Percentiles rank a stretch among this genome's conserved stretches.
These are phyloP conservation scores for Agastache rugosa DNA, from an alignment of 257 asterid genomes.

Conservation along the genomic window DNA sequence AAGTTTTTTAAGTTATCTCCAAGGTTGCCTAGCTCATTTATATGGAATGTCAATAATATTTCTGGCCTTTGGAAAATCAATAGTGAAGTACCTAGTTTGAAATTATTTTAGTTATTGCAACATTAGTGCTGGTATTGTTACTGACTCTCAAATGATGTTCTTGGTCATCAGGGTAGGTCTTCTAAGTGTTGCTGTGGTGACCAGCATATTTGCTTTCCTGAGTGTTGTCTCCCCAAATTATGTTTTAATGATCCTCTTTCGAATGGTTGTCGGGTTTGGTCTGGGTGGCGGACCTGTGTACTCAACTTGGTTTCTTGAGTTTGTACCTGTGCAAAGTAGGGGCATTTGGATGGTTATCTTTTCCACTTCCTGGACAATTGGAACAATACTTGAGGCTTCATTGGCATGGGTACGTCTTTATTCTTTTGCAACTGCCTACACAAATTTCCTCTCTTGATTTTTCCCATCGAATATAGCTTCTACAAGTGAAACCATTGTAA, in stretches of 20 bases:
- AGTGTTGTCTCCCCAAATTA: slow-evolving; percentile 76
- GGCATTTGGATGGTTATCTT: slow-evolving; percentile 84
- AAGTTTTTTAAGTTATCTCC: neutral
- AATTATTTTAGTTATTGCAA: neutral
- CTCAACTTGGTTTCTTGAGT: slow-evolving; percentile 85
- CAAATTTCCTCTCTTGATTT: neutral
- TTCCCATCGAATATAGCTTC: neutral
- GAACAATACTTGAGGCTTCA: slow-evolving; percentile 76
- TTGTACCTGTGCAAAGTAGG: slow-evolving; percentile 70
- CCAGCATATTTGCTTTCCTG: slow-evolving; percentile 57
- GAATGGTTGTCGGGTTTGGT: slow-evolving; percentile 76
- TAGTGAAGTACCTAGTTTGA: neutral
- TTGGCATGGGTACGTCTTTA: slow-evolving; percentile 73
- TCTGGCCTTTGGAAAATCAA: neutral
- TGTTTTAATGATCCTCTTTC: slow-evolving; percentile 51
- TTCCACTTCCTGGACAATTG: slow-evolving; percentile 73
- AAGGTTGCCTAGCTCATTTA: neutral
- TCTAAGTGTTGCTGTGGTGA: slow-evolving; percentile 64
- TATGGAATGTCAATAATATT: neutral
- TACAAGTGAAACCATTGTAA: neutral
- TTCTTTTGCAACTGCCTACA: neutral
- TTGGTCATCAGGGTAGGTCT: slow-evolving; percentile 68
- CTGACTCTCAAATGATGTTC: slow-evolving; percentile 24
- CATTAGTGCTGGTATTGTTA: neutral
- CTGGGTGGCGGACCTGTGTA: slow-evolving; percentile 86